These are phyloP conservation scores for Cyclanthera cordifolia DNA, from an alignment of 306 rosid species.

Conservation along the genomic window DNA sequence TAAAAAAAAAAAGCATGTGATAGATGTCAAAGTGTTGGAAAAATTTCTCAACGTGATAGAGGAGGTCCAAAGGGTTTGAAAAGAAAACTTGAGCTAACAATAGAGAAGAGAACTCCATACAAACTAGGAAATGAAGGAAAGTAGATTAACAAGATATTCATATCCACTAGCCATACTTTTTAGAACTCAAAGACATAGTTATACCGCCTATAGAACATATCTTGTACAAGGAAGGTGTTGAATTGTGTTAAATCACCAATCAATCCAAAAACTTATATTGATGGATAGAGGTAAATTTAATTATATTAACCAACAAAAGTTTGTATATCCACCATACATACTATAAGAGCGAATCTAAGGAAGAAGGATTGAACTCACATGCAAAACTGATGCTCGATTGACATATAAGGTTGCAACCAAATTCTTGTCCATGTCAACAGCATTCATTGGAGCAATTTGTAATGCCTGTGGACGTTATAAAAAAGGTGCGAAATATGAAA, in stretches of 20 bases:
- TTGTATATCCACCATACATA: neutral
- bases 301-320: too few relatives aligned
- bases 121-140: neutral
- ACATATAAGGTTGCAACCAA: conserved; percentile 48
- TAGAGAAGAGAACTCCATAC: neutral
- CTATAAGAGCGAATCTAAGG: neutral
- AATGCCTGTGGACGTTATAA: conserved; percentile 45
- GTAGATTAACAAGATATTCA: neutral
- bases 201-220: neutral
- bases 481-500: neutral
- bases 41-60: neutral
- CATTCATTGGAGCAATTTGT: conserved; percentile 54
- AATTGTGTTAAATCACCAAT: too few relatives aligned
- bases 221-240: too few relatives aligned
- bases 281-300: too few relatives aligned
- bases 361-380: conserved; percentile 33
- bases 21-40: neutral
- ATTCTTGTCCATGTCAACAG: conserved; percentile 37
- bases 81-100: neutral
- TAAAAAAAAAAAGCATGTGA: neutral
- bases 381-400: conserved; percentile 74
- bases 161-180: neutral
- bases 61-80: neutral
- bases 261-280: too few relatives aligned
- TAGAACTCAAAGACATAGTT: neutral